These are phyloP conservation scores for Debaryomyces tyrocola DNA, from an alignment of 805 yeast genomes.

Conservation along the genomic window DNA sequence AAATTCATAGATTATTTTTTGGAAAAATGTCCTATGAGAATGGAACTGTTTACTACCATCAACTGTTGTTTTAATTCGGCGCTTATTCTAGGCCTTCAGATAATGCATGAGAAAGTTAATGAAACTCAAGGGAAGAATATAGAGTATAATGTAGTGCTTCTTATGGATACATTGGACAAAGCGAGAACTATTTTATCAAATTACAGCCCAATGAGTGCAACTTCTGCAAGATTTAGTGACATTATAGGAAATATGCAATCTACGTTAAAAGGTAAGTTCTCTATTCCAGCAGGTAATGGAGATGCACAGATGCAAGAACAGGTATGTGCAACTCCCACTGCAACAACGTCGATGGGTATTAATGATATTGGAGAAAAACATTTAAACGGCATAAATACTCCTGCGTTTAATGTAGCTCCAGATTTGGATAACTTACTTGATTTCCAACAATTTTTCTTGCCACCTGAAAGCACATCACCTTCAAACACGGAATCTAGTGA, in stretches of 20 bases:
- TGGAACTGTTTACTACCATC: conserved; percentile 33
- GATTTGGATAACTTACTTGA: conserved; percentile 11
- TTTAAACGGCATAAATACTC: too few relatives aligned
- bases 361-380: too few relatives aligned
- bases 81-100: conserved; percentile 30
- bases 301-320: too few relatives aligned
- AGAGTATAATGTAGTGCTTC: conserved; percentile 9
- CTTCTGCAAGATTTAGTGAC: conserved; percentile 9
- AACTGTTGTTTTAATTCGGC: conserved; percentile 38
- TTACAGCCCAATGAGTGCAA: conserved; percentile 11
- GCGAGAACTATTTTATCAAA: conserved; percentile 8
- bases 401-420: background rate
- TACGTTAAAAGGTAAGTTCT: conserved; percentile 10
- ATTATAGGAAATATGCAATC: conserved; percentile 13
- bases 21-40: conserved; percentile 28
- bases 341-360: too few relatives aligned
- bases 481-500: conserved; percentile 1
- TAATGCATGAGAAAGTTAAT: conserved; percentile 18
- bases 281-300: background rate
- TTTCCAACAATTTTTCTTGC: conserved; percentile 16
- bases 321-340: too few relatives aligned
- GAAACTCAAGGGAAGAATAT: conserved; percentile 6
- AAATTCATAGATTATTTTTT: conserved; percentile 27
- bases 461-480: conserved; percentile 5
- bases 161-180: conserved; percentile 11